These are phyloP conservation scores for Vanderwaltozyma verrucispora DNA, from an alignment of 805 yeast species.

Conservation along the genomic window DNA sequence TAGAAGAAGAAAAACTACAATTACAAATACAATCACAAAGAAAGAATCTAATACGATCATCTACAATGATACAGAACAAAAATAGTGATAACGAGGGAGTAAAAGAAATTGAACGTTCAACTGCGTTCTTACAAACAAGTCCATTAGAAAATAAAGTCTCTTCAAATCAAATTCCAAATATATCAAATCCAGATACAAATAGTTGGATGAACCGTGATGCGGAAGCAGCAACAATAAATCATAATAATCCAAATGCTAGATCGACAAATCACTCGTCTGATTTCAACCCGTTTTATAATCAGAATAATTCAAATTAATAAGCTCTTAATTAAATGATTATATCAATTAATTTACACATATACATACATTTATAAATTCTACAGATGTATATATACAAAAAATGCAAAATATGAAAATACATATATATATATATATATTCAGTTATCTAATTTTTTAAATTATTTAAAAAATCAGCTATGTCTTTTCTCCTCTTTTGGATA, in stretches of 20 bases:
- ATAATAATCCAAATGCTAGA: background rate
- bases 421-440: too few species aligned
- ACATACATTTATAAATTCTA: background rate
- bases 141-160: conserved; percentile 8
- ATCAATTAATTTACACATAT: too few species aligned
- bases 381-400: too few species aligned
- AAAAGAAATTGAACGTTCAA: background rate
- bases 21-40: conserved; percentile 16
- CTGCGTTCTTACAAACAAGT: conserved; percentile 8
- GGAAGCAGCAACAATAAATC: background rate
- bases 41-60: conserved; percentile 13
- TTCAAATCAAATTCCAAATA: background rate
- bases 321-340: too few species aligned
- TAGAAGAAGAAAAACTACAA: conserved; percentile 21
- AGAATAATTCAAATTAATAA: background rate
- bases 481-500: conserved; percentile 16
- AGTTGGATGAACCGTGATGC: background rate
- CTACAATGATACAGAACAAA: conserved; percentile 1
- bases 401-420: too few species aligned
- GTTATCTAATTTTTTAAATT: conserved; percentile 4
- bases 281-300: conserved; percentile 2
- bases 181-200: background rate
- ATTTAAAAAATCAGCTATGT: conserved; percentile 12
- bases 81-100: conserved; percentile 2
- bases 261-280: background rate